A percentile compares a stretch with the other conserved stretches of the same genome.
Evolutionary conservation across 768 basidiomycete species (phyloP).

Genomic region (Rhodotorula taiwanensis): DNA sequence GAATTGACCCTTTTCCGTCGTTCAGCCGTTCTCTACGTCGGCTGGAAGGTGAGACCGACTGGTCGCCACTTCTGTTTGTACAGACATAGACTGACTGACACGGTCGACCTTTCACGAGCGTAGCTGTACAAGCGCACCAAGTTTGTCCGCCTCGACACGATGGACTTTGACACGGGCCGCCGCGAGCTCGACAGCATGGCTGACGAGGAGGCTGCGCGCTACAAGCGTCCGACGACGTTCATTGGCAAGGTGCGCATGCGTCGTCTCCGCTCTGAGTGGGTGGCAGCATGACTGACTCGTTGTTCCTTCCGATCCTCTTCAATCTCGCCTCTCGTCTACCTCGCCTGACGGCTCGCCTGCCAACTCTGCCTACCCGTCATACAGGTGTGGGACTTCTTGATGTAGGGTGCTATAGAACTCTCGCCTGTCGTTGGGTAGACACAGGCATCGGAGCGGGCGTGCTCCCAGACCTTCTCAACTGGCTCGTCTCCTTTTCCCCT

Average conservation of each 20-base stretch:
- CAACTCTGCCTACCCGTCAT: too few relatives aligned
- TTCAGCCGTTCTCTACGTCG: background rate
- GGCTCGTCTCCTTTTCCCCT: background rate
- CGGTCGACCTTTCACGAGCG: too few relatives aligned
- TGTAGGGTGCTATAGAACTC: too few relatives aligned
- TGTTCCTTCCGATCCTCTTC: too few relatives aligned
- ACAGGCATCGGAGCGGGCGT: too few relatives aligned
- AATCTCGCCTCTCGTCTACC: too few relatives aligned
- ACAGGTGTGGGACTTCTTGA: background rate
- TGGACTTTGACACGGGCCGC: conserved; percentile 20
- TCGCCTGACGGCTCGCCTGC: too few relatives aligned
- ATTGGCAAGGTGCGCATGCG: background rate
- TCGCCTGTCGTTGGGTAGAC: too few relatives aligned
- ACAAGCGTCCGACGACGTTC: conserved; percentile 1
- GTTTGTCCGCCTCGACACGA: conserved; percentile 26
- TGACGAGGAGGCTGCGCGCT: conserved; percentile 1
- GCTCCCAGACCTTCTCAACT: background rate
- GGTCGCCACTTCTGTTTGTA: too few relatives aligned
- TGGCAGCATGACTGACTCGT: too few relatives aligned
- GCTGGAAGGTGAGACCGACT: background rate
- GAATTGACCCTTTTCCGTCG: background rate
- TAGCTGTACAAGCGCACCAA: conserved; percentile 26
- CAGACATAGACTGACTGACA: too few relatives aligned
- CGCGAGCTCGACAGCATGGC: background rate
- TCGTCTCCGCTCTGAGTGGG: too few relatives aligned